Conservation (phyloP, 2,329 filamentous ascomycete genomes). For the Pseudogymnoascus sp. region DNA sequence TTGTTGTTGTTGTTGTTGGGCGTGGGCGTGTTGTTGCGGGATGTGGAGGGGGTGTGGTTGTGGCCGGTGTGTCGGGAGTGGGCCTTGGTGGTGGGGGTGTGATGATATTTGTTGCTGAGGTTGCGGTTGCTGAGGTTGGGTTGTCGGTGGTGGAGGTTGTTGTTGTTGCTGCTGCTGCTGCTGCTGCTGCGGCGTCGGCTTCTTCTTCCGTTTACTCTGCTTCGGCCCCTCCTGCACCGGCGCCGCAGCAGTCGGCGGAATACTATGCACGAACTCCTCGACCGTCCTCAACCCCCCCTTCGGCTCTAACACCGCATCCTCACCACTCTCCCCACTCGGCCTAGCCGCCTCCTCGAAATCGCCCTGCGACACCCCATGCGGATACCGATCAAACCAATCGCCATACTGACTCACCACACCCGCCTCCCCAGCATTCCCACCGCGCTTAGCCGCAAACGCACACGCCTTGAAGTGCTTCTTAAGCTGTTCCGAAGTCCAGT, state of each 20-base stretch:
- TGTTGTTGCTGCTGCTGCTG: neutral
- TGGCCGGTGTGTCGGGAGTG: neutral
- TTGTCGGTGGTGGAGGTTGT: neutral
- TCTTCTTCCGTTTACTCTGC: neutral
- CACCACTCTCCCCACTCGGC: conserved; percentile 65
- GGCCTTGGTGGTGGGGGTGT: neutral
- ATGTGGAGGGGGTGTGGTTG: neutral
- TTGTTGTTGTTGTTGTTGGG: neutral
- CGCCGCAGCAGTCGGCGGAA: neutral
- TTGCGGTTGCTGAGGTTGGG: neutral
- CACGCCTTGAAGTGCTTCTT: conserved; percentile 81
- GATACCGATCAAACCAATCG: conserved; percentile 95
- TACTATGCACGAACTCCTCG: conserved; percentile 1
- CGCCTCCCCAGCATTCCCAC: conserved; percentile 41
- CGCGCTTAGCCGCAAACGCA: conserved; percentile 69
- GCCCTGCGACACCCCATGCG: conserved; percentile 76
- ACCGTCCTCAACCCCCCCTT: neutral
- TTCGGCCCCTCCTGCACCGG: neutral
- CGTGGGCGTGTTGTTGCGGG: neutral
- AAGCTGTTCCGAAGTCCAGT: conserved; percentile 89
- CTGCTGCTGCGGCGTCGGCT: neutral
- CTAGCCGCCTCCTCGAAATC: conserved; percentile 74
- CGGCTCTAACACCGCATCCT: conserved; percentile 69
- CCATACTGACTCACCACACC: conserved; percentile 82
- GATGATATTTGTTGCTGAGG: conserved; percentile 1